Evolutionary conservation across 345 rosid genomes (phyloP), one percentile per base, ranked within the genome.

Genomic region (Brassica incana): DNA sequence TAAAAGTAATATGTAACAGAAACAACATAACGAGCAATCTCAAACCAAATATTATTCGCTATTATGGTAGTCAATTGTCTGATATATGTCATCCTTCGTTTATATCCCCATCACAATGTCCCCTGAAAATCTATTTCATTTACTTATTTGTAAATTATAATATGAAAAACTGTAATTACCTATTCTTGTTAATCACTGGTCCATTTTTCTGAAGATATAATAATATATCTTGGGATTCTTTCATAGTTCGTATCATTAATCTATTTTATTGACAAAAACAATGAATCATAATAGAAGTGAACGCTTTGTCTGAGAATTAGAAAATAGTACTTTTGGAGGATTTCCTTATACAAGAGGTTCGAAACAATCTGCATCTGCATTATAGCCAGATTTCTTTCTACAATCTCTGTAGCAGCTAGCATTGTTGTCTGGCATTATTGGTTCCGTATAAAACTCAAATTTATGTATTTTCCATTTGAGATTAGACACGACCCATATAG

Each of bases 91-190:
- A 10, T 64, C 60, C 65, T 16, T 20, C 60, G 33, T 45, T 45
- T 12, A 45, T n/a, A 54, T 23, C 64, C 69, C 65, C 56, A 68
- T 50, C 48, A 58, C 38, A 56, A 58, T 11, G 25, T 52, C 33
- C 20, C 77, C 72, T 72, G 61, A 23, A 62, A 15, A 69, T 50
- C 6, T 35, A 68, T 36, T 73, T 74, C 54, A 45, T 45, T 45
- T 45, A 45, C 15, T 12, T 12, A 45, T 11, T 45, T 45, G 54
- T 45, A 12, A 12, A 45, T 45, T 45, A 45, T 45, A 45, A 12
- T 11, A 45, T 11, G n/a, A 12, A 45, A 45, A 12, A 4, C 15
- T 45, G 54, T 45, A 45, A 12, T 45, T 45, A 45, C 14, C 54
- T 45, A 45, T 45, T 45, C 15, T 45, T 45, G 54, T 45, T 45